Base-by-base conservation (phyloP, 371 early-diverging fungal species). In the Mortierella sp. region DNA sequence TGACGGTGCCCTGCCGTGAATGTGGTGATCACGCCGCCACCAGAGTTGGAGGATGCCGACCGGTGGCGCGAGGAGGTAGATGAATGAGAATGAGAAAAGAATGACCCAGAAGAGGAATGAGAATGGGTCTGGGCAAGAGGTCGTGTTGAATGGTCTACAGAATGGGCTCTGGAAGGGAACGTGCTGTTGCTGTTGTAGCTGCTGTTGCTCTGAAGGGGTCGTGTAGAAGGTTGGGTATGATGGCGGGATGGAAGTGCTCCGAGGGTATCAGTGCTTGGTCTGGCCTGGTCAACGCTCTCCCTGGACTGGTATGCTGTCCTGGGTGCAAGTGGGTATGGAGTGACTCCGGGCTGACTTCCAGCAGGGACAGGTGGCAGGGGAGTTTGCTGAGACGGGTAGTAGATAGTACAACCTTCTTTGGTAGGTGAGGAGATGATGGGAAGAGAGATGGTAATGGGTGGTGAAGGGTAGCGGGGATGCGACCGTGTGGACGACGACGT, bases 381-480 rank as follows among this genome's bases (percentile, higher is more conserved):
- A n/a, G 56, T 28, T n/a, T 18, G 58, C 59, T 21, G 50, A 48
- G 26, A 51, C 50, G 3, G 52, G 55, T 55, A 25, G 56, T n/a
- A 56, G 25, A 21, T 44, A 21, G 9, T 11, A 37, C 26, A n/a
- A 15, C 7, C 37, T 43, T 16, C 14, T 11, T 2, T n/a, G 15
- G 57, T 4, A 56, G 21, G 6, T 5, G 56, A 51, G 19, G 18
- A 52, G 43, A 55, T 48, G 67, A 57, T n/a, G 63, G 71, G 29
- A 57, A 53, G 23, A 69, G 69, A 26, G 69, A 68, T 64, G 68
- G 65, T 37, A 51, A 62, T n/a, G 62, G 79, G 46, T 51, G 29
- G 53, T 12, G 59, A 44, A 57, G 53, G 14, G 55, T 50, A 60
- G 64, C 25, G 63, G 63, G 23, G 63, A 52, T 19, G 53, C 26